phyloP scores from a whole-genome alignment of 2,329 filamentous ascomycete species.

The Chrysoporthe puriensis region DNA sequence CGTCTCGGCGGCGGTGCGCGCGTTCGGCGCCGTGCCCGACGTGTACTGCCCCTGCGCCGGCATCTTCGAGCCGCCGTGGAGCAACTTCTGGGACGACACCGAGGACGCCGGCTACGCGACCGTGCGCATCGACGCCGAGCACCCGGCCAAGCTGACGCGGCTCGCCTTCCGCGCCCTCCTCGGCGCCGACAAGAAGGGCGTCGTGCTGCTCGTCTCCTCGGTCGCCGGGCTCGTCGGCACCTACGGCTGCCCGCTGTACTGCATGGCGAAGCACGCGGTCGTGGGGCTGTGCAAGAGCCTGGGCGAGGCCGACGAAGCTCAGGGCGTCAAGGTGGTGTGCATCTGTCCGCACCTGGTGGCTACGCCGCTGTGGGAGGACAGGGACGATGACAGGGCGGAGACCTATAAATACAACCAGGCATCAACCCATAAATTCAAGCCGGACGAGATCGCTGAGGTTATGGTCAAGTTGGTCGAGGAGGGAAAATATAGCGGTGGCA shows the following conservation, averaged over 20 bases:
- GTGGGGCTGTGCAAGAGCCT: constrained; percentile 22
- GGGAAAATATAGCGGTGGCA: constrained; percentile 1
- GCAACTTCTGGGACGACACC: constrained; percentile 42
- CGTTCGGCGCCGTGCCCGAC: constrained; percentile 38
- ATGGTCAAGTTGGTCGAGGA: constrained; percentile 17
- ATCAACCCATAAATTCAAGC: not conserved
- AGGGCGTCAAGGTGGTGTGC: constrained; percentile 20
- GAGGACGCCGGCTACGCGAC: constrained; percentile 38
- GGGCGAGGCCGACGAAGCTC: constrained; percentile 7
- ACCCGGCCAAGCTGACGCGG: constrained; percentile 44
- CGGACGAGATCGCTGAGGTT: constrained; percentile 9
- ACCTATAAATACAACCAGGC: not conserved
- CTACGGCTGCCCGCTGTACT: constrained; percentile 7
- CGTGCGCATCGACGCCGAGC: constrained; percentile 41
- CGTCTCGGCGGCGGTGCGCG: constrained; percentile 14
- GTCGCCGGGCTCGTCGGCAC: not conserved
- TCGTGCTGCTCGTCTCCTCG: constrained; percentile 31
- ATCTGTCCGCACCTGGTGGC: constrained; percentile 10
- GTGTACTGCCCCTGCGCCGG: constrained; percentile 43
- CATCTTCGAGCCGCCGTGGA: constrained; percentile 42
- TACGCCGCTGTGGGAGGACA: constrained; percentile 15
- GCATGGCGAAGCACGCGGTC: constrained; percentile 11
- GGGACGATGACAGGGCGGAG: constrained; percentile 4
- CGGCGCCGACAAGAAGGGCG: constrained; percentile 39
- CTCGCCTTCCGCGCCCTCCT: constrained; percentile 41